These are phyloP conservation scores for Yarrowia porcina DNA, from an alignment of 805 yeast species.

Conservation along the genomic window DNA sequence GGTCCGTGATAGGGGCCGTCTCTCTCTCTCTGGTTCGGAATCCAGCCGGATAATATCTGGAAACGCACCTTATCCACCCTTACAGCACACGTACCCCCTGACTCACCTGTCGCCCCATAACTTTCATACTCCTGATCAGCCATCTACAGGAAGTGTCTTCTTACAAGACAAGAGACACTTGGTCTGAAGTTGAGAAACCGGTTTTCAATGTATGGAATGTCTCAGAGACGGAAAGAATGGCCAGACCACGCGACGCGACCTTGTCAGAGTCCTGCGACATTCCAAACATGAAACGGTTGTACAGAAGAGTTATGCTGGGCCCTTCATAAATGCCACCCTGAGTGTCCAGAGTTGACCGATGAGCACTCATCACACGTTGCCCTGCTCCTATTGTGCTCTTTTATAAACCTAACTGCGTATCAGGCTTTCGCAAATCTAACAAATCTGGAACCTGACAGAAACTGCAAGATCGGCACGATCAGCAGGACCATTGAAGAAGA, in stretches of 20 bases:
- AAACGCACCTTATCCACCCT: background rate
- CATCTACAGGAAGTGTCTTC: background rate
- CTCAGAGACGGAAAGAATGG: background rate
- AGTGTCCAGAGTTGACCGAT: background rate
- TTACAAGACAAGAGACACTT: background rate
- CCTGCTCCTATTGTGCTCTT: background rate
- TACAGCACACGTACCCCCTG: background rate
- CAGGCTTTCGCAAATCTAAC: slow-evolving; percentile 21
- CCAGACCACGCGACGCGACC: background rate
- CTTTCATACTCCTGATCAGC: slow-evolving; percentile 4
- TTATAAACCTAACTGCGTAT: background rate
- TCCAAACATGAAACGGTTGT: background rate
- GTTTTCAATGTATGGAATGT: slow-evolving; percentile 12
- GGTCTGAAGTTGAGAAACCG: background rate
- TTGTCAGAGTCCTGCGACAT: background rate
- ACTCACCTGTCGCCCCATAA: slow-evolving; percentile 8
- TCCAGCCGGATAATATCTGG: background rate
- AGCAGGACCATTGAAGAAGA: slow-evolving; percentile 4
- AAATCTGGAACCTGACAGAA: slow-evolving; percentile 21
- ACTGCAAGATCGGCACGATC: slow-evolving; percentile 21
- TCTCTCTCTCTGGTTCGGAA: background rate
- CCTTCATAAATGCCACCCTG: background rate
- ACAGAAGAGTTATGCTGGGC: background rate
- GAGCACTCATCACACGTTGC: background rate
- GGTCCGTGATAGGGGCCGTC: background rate